phyloP scores from a whole-genome alignment of 345 rosid genomes.

The Populus euphratica region DNA sequence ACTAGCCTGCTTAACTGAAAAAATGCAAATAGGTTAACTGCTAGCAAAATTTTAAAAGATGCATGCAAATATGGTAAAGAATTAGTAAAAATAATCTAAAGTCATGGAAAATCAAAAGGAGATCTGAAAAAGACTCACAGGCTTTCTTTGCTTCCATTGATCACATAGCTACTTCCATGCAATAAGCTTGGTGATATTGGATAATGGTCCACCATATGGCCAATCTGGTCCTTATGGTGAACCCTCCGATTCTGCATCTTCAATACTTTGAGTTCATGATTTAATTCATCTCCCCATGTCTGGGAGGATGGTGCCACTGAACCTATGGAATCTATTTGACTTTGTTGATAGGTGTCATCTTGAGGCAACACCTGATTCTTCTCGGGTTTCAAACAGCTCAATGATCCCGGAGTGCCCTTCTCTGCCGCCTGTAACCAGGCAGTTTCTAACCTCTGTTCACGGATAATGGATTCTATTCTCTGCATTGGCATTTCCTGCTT shows the following conservation, averaged over 20 bases:
- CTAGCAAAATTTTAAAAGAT: neutral
- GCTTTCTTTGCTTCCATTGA: constrained; percentile 61
- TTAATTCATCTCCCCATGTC: constrained; percentile 67
- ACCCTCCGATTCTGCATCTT: constrained; percentile 50
- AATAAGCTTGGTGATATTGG: constrained; percentile 85
- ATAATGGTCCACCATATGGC: constrained; percentile 44
- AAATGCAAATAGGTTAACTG: neutral
- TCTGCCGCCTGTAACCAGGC: constrained; percentile 96
- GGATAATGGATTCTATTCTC: constrained; percentile 89
- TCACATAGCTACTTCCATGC: constrained; percentile 51
- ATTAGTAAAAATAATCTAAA: neutral
- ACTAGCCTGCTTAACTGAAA: neutral
- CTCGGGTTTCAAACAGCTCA: constrained; percentile 63
- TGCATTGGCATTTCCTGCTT: constrained; percentile 66
- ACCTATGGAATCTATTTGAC: constrained; percentile 43
- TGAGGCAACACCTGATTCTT: constrained; percentile 89
- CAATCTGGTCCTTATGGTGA: constrained; percentile 48
- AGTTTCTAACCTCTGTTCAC: constrained; percentile 88
- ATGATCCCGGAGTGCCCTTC: constrained; percentile 70
- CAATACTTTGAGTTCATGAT: constrained; percentile 63
- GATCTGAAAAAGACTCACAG: constrained; percentile 50
- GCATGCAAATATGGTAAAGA: neutral
- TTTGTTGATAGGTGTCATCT: constrained; percentile 51
- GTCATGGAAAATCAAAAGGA: neutral
- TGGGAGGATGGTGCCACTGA: constrained; percentile 52